Evolutionary conservation across 2,329 filamentous ascomycete genomes (phyloP).

Genomic region (Triangularia verruculosa): DNA sequence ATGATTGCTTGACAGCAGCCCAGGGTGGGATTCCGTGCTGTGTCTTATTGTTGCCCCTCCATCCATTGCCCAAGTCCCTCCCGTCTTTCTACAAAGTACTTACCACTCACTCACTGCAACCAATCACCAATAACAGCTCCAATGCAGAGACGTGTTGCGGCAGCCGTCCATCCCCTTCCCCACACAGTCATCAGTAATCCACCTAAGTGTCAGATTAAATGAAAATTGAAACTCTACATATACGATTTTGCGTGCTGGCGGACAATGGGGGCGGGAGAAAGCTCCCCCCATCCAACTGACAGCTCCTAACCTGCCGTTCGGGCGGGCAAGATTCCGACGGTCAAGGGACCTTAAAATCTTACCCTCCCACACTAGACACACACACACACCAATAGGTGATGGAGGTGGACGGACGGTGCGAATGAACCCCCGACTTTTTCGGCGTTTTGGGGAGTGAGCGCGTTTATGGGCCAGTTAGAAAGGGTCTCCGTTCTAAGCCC

Average conservation of each 20-base stretch:
- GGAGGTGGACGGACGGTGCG: too few species aligned
- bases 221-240: not conserved
- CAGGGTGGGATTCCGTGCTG: not conserved
- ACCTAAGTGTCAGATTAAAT: not conserved
- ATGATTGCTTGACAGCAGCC: not conserved
- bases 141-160: too few species aligned
- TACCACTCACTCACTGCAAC: too few species aligned
- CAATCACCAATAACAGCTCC: not conserved
- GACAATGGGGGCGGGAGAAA: not conserved
- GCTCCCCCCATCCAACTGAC: conserved; percentile 5
- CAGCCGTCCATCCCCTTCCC: not conserved
- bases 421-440: conserved; percentile 1
- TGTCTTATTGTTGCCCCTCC: not conserved
- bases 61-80: too few species aligned
- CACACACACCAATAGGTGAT: conserved; percentile 13
- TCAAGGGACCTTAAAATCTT: conserved; percentile 11
- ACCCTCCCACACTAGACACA: conserved; percentile 9
- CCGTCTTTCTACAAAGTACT: too few species aligned
- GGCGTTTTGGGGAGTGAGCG: not conserved
- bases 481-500: conserved; percentile 10
- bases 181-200: not conserved
- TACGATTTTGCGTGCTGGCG: not conserved
- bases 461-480: conserved; percentile 5
- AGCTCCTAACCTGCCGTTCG: not conserved
- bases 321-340: not conserved